Conservation (phyloP, 1,284 basidiomycete species). For the Naganishia albida region DNA sequence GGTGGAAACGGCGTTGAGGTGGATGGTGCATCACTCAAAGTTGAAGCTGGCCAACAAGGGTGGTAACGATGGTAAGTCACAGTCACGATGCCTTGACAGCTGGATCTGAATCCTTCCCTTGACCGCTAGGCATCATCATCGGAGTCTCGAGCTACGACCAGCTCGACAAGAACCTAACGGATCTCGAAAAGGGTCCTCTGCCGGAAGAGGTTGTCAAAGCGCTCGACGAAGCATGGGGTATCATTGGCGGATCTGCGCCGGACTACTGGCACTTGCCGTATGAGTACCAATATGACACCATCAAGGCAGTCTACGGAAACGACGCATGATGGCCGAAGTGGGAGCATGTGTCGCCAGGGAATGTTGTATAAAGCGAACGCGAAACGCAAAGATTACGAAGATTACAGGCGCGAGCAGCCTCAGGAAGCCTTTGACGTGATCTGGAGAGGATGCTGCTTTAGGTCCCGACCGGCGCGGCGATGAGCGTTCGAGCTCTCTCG, state of each 20-base stretch:
- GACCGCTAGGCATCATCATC: constrained; percentile 41
- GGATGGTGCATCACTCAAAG: constrained; percentile 53
- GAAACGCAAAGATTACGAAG: no score
- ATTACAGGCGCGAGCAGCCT: no score
- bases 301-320: constrained; percentile 34
- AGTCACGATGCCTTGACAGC: background rate
- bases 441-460: no score
- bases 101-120: background rate
- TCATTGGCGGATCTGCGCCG: constrained; percentile 57
- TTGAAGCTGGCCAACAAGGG: constrained; percentile 48
- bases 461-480: no score
- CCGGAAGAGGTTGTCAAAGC: constrained; percentile 59
- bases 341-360: no score
- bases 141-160: constrained; percentile 47
- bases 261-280: constrained; percentile 57
- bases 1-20: constrained; percentile 47
- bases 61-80: constrained; percentile 37
- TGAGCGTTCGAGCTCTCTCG: no score
- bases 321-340: no score
- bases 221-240: constrained; percentile 59
- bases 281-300: constrained; percentile 42
- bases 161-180: constrained; percentile 48
- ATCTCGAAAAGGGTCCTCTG: constrained; percentile 59
- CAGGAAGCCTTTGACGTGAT: no score
- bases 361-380: no score